Base-by-base conservation (phyloP, 257 asterid genomes). In the Rhazya stricta region DNA sequence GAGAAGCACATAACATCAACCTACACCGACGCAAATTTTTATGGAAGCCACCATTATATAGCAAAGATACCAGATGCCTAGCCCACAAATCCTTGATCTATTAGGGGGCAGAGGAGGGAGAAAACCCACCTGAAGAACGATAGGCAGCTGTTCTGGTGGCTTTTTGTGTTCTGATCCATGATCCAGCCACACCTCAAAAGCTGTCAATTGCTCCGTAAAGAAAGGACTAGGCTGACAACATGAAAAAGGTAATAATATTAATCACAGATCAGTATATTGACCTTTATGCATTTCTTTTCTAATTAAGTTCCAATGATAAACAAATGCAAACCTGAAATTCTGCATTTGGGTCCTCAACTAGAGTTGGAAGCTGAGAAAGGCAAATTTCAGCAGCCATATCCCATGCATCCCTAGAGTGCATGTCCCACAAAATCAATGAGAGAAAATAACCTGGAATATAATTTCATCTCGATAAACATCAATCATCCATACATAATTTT, bases 311-410 rank as follows among this genome's bases (percentile, higher is more conserved):
- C 36, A 62, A 50, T 4, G 11, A 69, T 6, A 53, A 32, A 19
- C 27, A 15, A 1, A 73, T 37, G 56, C 77, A 73, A 71, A 89
- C 99, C 98, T 92, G 99, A 81, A 95, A 95, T 80, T 91, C 99
- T 37, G 94, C 91, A 89, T 86, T 89, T 43, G 99, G 98, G 81
- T 95, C 94, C 83, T 88, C 93, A 67, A 92, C 90, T 75, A 95
- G 87, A 78, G 87, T 68, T 77, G 98, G 98, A 74, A 95, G 97
- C 89, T 92, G 99, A 77, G 99, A 89, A 78, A 95, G 97, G 83
- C 99, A 95, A 74, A 92, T 92, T 86, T 95, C 99, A 76, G 99
- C 97, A 81, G 99, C 98, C 99, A 95, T 95, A 81, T 95, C 99
- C 99, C 99, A 95, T 70, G 99, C 99, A 86, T 92, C 98, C 99